Percentiles rank a stretch among this genome's conserved stretches.
These are phyloP conservation scores for Tuber microsphaerosporum DNA, from an alignment of 495 filamentous ascomycete species.

Conservation along the genomic window DNA sequence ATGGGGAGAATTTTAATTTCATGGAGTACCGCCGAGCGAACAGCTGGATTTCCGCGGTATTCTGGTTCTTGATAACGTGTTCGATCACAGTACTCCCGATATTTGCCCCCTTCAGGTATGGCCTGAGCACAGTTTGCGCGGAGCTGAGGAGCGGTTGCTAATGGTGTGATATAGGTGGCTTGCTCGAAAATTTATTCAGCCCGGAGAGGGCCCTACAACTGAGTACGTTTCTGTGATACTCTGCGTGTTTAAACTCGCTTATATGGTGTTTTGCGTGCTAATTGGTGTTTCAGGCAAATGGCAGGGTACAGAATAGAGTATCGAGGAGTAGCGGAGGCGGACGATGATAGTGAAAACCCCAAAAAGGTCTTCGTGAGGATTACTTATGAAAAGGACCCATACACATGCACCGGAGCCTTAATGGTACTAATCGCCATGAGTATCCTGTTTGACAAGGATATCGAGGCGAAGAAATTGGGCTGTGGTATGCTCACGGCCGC, in stretches of 20 bases:
- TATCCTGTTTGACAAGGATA: slow-evolving; percentile 29
- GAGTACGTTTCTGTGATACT: slow-evolving; percentile 19
- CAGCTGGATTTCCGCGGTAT: slow-evolving; percentile 31
- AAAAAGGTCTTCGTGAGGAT: slow-evolving; percentile 32
- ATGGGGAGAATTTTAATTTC: slow-evolving; percentile 39
- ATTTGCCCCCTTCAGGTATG: slow-evolving; percentile 35
- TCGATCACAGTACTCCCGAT: slow-evolving; percentile 28
- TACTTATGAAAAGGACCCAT: slow-evolving; percentile 30
- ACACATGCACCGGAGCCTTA: slow-evolving; percentile 30
- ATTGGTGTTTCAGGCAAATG: slow-evolving; percentile 13
- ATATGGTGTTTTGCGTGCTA: background rate
- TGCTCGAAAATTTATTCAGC: slow-evolving; percentile 27
- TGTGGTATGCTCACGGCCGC: slow-evolving; percentile 37
- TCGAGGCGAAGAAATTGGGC: slow-evolving; percentile 26
- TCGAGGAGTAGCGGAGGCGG: slow-evolving; percentile 38
- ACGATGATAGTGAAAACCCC: slow-evolving; percentile 36
- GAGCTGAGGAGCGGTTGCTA: background rate
- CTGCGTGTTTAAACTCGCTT: background rate
- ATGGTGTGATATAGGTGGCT: slow-evolving; percentile 32
- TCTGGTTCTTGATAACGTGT: slow-evolving; percentile 35
- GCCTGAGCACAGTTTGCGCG: background rate
- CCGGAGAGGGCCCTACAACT: slow-evolving; percentile 33
- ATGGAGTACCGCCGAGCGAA: slow-evolving; percentile 31
- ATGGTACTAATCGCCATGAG: slow-evolving; percentile 36
- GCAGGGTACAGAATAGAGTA: slow-evolving; percentile 35